These are phyloP conservation scores for Colletotrichum tamarilloi DNA, from an alignment of 2,329 filamentous ascomycete species.

Conservation along the genomic window DNA sequence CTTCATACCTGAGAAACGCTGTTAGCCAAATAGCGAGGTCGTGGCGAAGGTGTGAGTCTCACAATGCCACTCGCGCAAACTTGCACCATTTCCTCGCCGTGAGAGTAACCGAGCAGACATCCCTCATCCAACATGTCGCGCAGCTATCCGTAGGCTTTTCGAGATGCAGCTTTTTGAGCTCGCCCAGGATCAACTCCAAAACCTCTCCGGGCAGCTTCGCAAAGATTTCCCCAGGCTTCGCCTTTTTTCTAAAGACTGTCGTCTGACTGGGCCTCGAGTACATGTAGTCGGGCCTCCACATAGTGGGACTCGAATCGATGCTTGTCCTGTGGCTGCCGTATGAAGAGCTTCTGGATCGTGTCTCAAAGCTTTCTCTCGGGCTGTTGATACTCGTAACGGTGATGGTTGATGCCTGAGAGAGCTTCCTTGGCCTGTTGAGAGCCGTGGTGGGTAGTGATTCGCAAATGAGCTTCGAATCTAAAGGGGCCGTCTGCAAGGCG, in stretches of 20 bases:
- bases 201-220: slow-evolving; percentile 69
- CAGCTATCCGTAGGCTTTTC: slow-evolving; percentile 62
- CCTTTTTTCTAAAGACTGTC: slow-evolving; percentile 40
- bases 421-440: slow-evolving; percentile 51
- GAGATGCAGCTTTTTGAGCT: slow-evolving; percentile 64
- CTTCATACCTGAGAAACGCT: slow-evolving; percentile 58
- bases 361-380: slow-evolving; percentile 43
- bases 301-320: slow-evolving; percentile 50
- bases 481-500: slow-evolving; percentile 41
- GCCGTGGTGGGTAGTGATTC: slow-evolving; percentile 36
- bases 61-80: slow-evolving; percentile 63
- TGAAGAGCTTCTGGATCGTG: slow-evolving; percentile 42
- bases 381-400: slow-evolving; percentile 41
- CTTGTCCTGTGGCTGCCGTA: slow-evolving; percentile 51
- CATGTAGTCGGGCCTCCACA: slow-evolving; percentile 41
- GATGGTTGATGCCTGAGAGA: slow-evolving; percentile 45
- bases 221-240: slow-evolving; percentile 63
- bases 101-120: slow-evolving; percentile 63
- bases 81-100: slow-evolving; percentile 64
- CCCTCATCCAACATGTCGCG: slow-evolving; percentile 74
- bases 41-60: slow-evolving; percentile 41
- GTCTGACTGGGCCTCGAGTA: slow-evolving; percentile 40
- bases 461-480: slow-evolving; percentile 35
- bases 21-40: slow-evolving; percentile 1
- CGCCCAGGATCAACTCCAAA: slow-evolving; percentile 64